A percentile compares a stretch with the other conserved stretches of the same genome.
These are phyloP conservation scores for Fusarium illudens DNA, from an alignment of 2,329 filamentous ascomycete genomes.

Conservation along the genomic window DNA sequence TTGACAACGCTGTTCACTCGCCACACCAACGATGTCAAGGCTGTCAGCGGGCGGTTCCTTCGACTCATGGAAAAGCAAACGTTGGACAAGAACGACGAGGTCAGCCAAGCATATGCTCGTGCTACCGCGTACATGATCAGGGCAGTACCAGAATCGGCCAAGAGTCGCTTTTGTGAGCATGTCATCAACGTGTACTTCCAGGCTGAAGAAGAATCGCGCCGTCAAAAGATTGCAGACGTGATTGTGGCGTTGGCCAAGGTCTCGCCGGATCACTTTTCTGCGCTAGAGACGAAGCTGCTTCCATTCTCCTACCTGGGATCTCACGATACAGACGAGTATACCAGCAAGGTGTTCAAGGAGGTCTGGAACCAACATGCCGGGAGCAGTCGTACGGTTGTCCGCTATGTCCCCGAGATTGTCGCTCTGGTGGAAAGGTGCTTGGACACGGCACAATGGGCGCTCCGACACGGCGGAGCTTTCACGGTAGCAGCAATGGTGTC, in stretches of 20 bases:
- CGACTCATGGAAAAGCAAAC: slow-evolving; percentile 81
- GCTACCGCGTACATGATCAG: slow-evolving; percentile 86
- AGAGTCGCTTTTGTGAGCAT: slow-evolving; percentile 60
- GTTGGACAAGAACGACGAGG: slow-evolving; percentile 92
- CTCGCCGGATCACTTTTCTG: slow-evolving; percentile 86
- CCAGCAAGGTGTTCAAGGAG: slow-evolving; percentile 79
- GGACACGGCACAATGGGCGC: slow-evolving; percentile 84
- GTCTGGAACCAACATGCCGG: slow-evolving; percentile 94
- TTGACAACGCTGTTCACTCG: slow-evolving; percentile 86
- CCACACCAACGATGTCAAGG: slow-evolving; percentile 76
- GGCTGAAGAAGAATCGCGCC: slow-evolving; percentile 78
- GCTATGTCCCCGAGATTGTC: slow-evolving; percentile 87
- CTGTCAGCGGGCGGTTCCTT: slow-evolving; percentile 79
- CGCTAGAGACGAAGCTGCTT: slow-evolving; percentile 76
- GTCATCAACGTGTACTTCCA: slow-evolving; percentile 79
- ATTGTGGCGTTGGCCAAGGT: slow-evolving; percentile 84
- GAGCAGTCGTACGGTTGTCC: slow-evolving; percentile 78
- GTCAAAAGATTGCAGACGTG: slow-evolving; percentile 83
- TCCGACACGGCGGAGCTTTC: slow-evolving; percentile 88
- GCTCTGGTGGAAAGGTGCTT: slow-evolving; percentile 72
- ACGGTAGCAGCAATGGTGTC: slow-evolving; percentile 78
- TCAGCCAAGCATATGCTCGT: slow-evolving; percentile 86
- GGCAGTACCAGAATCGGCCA: slow-evolving; percentile 58
- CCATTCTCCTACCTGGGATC: slow-evolving; percentile 90
- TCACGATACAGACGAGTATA: slow-evolving; percentile 84